Evolutionary conservation across 2,329 filamentous ascomycete genomes (phyloP).

Genomic region (Leptographium radiaticola): DNA sequence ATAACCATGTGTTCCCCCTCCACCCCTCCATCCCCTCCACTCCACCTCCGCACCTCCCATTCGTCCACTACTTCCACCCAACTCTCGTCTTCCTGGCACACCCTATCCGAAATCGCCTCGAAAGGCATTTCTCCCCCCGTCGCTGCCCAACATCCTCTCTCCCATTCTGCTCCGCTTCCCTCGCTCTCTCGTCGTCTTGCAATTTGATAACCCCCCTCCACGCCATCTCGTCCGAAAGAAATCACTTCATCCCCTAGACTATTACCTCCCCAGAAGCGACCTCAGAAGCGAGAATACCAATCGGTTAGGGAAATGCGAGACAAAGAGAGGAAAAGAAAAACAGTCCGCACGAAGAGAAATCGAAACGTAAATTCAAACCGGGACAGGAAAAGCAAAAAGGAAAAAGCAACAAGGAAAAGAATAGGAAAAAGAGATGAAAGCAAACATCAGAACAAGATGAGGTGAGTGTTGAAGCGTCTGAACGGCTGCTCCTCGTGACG

Average conservation of each 20-base stretch:
- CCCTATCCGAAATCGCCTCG: no score
- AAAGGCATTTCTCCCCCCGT: neutral
- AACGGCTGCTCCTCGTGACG: slow-evolving; percentile 1
- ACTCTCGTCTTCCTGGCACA: no score
- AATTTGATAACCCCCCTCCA: slow-evolving; percentile 10
- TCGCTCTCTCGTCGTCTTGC: neutral
- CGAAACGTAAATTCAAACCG: neutral
- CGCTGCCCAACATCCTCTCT: neutral
- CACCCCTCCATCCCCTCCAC: no score
- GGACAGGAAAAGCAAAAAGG: neutral
- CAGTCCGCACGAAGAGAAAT: neutral
- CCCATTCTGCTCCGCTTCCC: neutral
- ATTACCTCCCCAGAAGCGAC: slow-evolving; percentile 25
- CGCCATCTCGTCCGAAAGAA: slow-evolving; percentile 1
- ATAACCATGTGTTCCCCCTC: neutral
- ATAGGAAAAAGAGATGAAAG: slow-evolving; percentile 9
- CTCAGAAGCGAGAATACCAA: slow-evolving; percentile 18
- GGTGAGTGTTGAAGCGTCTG: neutral
- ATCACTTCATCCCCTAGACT: slow-evolving; percentile 20
- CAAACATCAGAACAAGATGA: slow-evolving; percentile 14
- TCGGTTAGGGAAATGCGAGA: slow-evolving; percentile 15
- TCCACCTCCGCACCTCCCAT: no score
- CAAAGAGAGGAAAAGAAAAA: slow-evolving; percentile 11
- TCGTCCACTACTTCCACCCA: no score
- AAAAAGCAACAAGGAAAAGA: neutral